phyloP scores from a whole-genome alignment of 345 rosid species.

The Citrus sinensis region DVS_A1.0 CM039166.1:279501-280000 shows the following conservation, averaged over 20 bases:
- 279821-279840: slow-evolving; percentile 87
- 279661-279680: slow-evolving; percentile 69
- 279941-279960: not conserved
- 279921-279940: not conserved
- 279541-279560: slow-evolving; percentile 86
- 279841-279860: slow-evolving; percentile 77
- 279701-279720: slow-evolving; percentile 97
- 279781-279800: slow-evolving; percentile 84
- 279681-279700: slow-evolving; percentile 97
- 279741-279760: slow-evolving; percentile 87
- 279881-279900: slow-evolving; percentile 1
- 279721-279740: slow-evolving; percentile 76
- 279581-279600: slow-evolving; percentile 95
- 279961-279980: slow-evolving; percentile 50
- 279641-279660: slow-evolving; percentile 82
- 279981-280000: slow-evolving; percentile 52
- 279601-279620: slow-evolving; percentile 99
- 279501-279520: slow-evolving; percentile 92
- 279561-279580: slow-evolving; percentile 84
- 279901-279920: slow-evolving; percentile 7
- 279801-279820: slow-evolving; percentile 96
- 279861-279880: slow-evolving; percentile 72
- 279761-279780: slow-evolving; percentile 89
- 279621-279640: slow-evolving; percentile 98
- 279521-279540: slow-evolving; percentile 99